Percentiles rank a stretch among this genome's conserved stretches.
phyloP scores from a whole-genome alignment of 345 rosid species.

The Cardamine chenopodiifolia region DNA sequence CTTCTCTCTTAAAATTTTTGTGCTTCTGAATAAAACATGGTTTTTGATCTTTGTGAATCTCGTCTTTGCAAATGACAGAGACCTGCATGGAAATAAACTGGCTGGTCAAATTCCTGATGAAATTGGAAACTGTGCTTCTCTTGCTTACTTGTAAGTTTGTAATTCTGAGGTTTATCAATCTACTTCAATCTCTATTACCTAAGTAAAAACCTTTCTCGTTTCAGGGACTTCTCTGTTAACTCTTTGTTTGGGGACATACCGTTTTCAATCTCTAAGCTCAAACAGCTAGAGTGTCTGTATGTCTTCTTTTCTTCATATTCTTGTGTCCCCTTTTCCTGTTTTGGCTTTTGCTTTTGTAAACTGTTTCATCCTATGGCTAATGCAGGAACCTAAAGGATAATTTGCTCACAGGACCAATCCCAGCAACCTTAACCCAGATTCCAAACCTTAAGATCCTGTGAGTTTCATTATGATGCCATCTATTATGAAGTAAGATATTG shows the following conservation, averaged over 20 bases:
- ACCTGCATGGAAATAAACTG: constrained; percentile 74
- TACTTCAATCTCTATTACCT: background rate
- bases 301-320: background rate
- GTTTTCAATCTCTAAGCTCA: constrained; percentile 81
- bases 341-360: background rate
- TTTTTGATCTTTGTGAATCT: background rate
- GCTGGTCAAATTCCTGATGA: constrained; percentile 93
- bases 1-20: too few species aligned
- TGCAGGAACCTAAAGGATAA: constrained; percentile 79
- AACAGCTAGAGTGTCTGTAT: constrained; percentile 71
- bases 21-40: too few species aligned
- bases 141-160: constrained; percentile 57
- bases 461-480: constrained; percentile 32
- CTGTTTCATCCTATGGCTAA: background rate
- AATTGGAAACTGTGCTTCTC: constrained; percentile 81
- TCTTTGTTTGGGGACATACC: constrained; percentile 81
- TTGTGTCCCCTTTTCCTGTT: background rate
- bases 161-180: background rate
- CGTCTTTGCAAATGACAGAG: constrained; percentile 48
- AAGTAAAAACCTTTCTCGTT: background rate
- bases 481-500: background rate
- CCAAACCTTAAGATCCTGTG: constrained; percentile 86
- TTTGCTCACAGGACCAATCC: constrained; percentile 85
- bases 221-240: constrained; percentile 83
- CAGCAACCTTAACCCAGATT: constrained; percentile 87